Evolutionary conservation across 169 alveolate genomes (phyloP).

Genomic region (Ichthyophthirius multifiliis): DNA sequence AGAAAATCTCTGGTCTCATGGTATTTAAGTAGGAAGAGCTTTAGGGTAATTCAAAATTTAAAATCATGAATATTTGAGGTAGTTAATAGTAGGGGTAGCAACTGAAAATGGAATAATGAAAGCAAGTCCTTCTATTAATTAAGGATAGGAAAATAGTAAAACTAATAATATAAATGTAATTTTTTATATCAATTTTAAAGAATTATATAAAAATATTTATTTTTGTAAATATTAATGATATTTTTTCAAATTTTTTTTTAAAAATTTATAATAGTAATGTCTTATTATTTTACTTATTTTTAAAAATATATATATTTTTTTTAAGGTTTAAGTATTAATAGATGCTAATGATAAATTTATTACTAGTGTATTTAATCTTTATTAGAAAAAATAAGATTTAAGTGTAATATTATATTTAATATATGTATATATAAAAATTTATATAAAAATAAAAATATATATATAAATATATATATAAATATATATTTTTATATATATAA

Average conservation of each 20-base stretch:
- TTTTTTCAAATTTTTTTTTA: too few species aligned
- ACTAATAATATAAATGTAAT: slow-evolving; percentile 3
- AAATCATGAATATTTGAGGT: slow-evolving; percentile 24
- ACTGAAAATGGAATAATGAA: slow-evolving; percentile 59
- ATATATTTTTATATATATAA: neutral
- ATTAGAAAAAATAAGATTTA: too few species aligned
- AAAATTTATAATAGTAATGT: too few species aligned
- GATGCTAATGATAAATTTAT: too few species aligned
- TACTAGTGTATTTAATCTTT: too few species aligned
- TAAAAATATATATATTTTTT: too few species aligned
- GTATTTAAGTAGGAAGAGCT: slow-evolving; percentile 40
- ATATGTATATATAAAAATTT: neutral
- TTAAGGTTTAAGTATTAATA: too few species aligned
- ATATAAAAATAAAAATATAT: neutral
- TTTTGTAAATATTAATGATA: too few species aligned
- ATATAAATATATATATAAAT: neutral
- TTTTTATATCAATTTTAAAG: too few species aligned
- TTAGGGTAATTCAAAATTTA: slow-evolving; percentile 30
- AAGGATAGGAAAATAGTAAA: neutral
- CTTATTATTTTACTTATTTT: too few species aligned
- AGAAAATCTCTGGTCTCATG: slow-evolving; percentile 23
- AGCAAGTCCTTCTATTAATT: slow-evolving; percentile 36
- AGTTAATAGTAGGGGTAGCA: slow-evolving; percentile 60
- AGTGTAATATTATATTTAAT: too few species aligned
- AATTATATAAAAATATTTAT: too few species aligned